Conservation (phyloP, 495 filamentous ascomycete species). For the Niebla homalea region DNA sequence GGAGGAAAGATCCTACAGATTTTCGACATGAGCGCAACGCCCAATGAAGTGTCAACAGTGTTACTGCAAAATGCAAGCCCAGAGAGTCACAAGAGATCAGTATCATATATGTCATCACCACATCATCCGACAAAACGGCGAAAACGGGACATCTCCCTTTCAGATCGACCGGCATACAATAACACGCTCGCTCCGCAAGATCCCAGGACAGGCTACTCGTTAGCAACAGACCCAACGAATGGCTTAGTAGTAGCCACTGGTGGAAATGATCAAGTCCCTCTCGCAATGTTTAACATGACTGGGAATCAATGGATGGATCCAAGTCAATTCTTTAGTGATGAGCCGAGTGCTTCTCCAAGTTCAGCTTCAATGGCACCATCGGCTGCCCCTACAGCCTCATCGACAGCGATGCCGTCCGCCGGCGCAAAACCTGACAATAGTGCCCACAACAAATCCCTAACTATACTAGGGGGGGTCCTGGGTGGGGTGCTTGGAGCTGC, state of each 20-base stretch:
- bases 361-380: constrained; percentile 1
- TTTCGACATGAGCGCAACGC: constrained; percentile 62
- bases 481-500: constrained; percentile 63
- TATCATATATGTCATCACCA: constrained; percentile 10
- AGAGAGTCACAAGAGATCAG: constrained; percentile 11
- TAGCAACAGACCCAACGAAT: constrained; percentile 41
- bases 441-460: constrained; percentile 27
- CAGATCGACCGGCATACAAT: constrained; percentile 71
- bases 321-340: constrained; percentile 45
- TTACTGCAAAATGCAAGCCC: constrained; percentile 40
- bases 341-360: constrained; percentile 8
- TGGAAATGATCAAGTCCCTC: constrained; percentile 43
- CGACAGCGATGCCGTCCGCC: neutral
- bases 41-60: constrained; percentile 62
- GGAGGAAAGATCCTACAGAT: constrained; percentile 71
- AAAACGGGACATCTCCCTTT: constrained; percentile 35
- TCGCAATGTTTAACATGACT: constrained; percentile 71
- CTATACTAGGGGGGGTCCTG: constrained; percentile 66
- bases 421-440: neutral
- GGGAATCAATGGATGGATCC: constrained; percentile 74
- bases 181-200: constrained; percentile 50
- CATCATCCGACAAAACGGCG: constrained; percentile 22
- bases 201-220: constrained; percentile 46
- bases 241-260: constrained; percentile 63
- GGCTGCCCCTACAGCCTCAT: constrained; percentile 3